Percentiles rank a stretch among this genome's conserved stretches.
Evolutionary conservation across 2,329 filamentous ascomycete genomes (phyloP).

Genomic region (Eutypella sp.): DNA sequence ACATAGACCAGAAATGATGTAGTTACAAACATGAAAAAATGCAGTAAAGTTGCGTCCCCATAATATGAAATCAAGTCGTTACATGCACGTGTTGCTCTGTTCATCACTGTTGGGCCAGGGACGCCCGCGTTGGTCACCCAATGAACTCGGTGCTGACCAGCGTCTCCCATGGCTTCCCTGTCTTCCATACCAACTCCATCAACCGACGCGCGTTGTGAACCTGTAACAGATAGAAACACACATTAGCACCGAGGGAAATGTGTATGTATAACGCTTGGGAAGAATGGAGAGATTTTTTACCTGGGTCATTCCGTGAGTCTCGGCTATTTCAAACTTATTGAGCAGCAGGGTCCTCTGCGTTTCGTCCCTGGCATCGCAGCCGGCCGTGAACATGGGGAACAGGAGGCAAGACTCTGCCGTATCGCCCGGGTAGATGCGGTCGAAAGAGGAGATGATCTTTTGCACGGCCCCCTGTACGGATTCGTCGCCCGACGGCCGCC

Average conservation of each 20-base stretch:
- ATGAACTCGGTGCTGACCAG: slow-evolving; percentile 65
- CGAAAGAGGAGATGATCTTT: slow-evolving; percentile 58
- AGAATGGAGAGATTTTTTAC: slow-evolving; percentile 34
- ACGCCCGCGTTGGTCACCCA: slow-evolving; percentile 39
- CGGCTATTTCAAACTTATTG: slow-evolving; percentile 60
- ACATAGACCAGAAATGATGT: too few species aligned
- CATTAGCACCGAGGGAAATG: not conserved
- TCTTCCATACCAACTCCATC: slow-evolving; percentile 67
- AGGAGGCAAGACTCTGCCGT: slow-evolving; percentile 70
- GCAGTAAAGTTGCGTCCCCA: too few species aligned
- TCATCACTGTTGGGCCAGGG: too few species aligned
- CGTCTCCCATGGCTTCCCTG: slow-evolving; percentile 63
- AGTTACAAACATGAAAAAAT: too few species aligned
- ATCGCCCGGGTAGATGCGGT: slow-evolving; percentile 58
- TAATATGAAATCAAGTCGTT: too few species aligned
- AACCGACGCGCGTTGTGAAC: slow-evolving; percentile 56
- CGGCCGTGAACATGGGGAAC: slow-evolving; percentile 80
- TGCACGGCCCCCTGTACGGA: slow-evolving; percentile 60
- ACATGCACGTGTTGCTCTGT: too few species aligned
- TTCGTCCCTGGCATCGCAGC: slow-evolving; percentile 61
- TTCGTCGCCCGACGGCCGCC: slow-evolving; percentile 49
- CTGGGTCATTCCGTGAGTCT: slow-evolving; percentile 73
- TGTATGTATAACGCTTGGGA: not conserved
- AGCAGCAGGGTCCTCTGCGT: slow-evolving; percentile 56
- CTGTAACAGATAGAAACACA: slow-evolving; percentile 25